Conservation (phyloP, 2,329 filamentous ascomycete genomes). For the Sclerotinia subarctica region DNA sequence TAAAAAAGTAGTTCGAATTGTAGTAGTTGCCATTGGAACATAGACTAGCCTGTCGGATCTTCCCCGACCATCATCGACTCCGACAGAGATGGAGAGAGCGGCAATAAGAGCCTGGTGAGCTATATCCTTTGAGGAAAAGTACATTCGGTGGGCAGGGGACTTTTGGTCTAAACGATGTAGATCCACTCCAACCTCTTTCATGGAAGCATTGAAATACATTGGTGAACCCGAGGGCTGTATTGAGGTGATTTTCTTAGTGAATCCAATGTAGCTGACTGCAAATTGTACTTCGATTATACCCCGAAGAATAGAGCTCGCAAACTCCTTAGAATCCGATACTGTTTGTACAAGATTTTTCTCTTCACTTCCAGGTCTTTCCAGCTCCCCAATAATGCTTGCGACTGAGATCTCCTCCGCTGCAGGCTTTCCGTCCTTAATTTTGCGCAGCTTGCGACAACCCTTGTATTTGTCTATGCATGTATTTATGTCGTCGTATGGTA, state of each 20-base stretch:
- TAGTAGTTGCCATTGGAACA: conserved; percentile 96
- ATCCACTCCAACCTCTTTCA: conserved; percentile 95
- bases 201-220: conserved; percentile 79
- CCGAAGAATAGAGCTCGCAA: conserved; percentile 81
- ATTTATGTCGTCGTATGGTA: conserved; percentile 84
- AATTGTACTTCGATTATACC: conserved; percentile 97
- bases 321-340: conserved; percentile 89
- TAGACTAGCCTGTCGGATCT: conserved; percentile 86
- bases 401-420: conserved; percentile 62
- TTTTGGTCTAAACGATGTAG: conserved; percentile 86
- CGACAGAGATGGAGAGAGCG: conserved; percentile 87
- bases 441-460: conserved; percentile 40
- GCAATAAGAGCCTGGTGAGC: conserved; percentile 92
- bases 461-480: conserved; percentile 58
- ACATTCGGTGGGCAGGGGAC: conserved; percentile 95
- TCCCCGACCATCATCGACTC: conserved; percentile 83
- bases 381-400: conserved; percentile 70
- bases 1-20: conserved; percentile 86
- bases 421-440: conserved; percentile 31
- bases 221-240: conserved; percentile 66
- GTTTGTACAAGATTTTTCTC: conserved; percentile 70
- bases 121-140: conserved; percentile 88
- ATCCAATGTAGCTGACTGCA: conserved; percentile 82
- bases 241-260: conserved; percentile 75
- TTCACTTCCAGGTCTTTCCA: conserved; percentile 58